Base-by-base conservation (phyloP, 345 rosid species). In the Aquilaria sinensis region DNA sequence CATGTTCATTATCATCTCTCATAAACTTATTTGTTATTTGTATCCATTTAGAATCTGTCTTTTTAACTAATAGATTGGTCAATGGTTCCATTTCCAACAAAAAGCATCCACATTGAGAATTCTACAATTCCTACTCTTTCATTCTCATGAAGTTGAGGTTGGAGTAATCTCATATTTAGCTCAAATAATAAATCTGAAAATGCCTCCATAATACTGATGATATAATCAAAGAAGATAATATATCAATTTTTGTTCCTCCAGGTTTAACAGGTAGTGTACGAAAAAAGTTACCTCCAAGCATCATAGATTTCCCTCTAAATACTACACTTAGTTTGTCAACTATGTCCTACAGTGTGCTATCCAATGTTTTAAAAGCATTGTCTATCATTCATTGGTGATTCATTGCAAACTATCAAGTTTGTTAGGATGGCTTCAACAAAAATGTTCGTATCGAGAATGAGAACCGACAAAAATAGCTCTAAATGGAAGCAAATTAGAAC, bases 321-420 rank as follows among this genome's bases (percentile, higher is more conserved):
- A 41, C 53, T 13, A 3, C 4, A 30, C 47, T 33, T 46, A 2
- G 6, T 4, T 16, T n/a, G 6, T 1, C 9, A 10, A 60, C 10
- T 29, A 60, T 60, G 50, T 60, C 63, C 9, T n/a, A 12, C 6
- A 61, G 12, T 8, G 23, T 61, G 2, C 7, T 48, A 13, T 61
- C 31, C 11, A 61, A 49, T 1, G 65, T 45, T 32, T 61, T 14
- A n/a, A 61, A 62, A 72, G 32, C 61, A 47, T 10, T 15, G 2
- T 29, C n/a, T 61, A 15, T 64, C 33, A 0, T 10, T 47, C 60
- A 65, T 74, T 0, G 64, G 67, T 0, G 61, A 54, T 8, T 69
- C 67, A 60, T 64, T 70, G 61, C 66, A 58, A 1, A 58, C 6
- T 3, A 73, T 53, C 31, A 71, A 49, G 10, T 14, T 8, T 2